Evolutionary conservation across 331 rosid species (phyloP).

Genomic region (Acacia pycnantha): DNA sequence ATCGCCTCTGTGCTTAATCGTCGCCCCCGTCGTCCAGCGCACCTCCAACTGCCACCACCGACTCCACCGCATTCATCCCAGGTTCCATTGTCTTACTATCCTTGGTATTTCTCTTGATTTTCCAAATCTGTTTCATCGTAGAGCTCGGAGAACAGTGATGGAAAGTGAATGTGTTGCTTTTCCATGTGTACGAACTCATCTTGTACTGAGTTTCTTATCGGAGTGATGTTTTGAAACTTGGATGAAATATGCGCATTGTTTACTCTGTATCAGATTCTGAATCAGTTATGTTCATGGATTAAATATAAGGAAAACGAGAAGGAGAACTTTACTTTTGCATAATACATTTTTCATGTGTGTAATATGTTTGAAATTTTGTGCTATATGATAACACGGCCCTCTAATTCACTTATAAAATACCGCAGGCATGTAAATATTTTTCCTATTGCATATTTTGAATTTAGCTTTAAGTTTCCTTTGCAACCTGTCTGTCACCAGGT

Average conservation of each 20-base stretch:
- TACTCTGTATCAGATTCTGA: background rate
- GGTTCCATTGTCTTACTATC: background rate
- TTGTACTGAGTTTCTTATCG: background rate
- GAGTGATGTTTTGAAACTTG: background rate
- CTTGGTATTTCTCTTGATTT: background rate
- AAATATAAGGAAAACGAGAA: background rate
- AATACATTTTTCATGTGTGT: too few species aligned
- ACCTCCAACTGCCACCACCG: background rate
- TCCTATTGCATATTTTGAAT: background rate
- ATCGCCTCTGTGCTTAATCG: background rate
- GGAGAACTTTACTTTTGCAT: background rate
- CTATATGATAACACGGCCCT: background rate
- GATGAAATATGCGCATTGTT: background rate
- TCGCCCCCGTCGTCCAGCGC: background rate
- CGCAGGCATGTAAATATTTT: background rate
- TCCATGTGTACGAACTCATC: slow-evolving; percentile 2
- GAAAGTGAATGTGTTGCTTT: slow-evolving; percentile 13
- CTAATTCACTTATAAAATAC: background rate
- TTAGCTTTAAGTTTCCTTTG: background rate
- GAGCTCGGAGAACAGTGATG: slow-evolving; percentile 6
- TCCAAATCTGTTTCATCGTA: background rate
- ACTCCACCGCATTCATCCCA: background rate
- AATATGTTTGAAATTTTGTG: background rate
- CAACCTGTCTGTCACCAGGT: background rate
- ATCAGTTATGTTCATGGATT: background rate